phyloP scores from a whole-genome alignment of 2,329 filamentous ascomycete species.

The Fusarium cicatricum region DNA sequence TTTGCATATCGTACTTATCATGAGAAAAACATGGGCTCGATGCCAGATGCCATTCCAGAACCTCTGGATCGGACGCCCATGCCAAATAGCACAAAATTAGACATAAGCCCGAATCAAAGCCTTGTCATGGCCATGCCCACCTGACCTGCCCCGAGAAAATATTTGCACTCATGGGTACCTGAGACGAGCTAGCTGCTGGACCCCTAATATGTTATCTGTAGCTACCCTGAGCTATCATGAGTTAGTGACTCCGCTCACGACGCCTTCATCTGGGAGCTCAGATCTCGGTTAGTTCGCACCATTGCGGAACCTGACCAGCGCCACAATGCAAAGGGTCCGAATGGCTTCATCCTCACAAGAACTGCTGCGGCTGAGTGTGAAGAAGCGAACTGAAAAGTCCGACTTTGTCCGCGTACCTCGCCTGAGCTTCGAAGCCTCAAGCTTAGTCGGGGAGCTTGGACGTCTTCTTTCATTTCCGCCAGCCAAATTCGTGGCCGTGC shows the following conservation, averaged over 20 bases:
- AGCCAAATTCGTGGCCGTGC: constrained; percentile 31
- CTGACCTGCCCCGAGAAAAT: constrained; percentile 13
- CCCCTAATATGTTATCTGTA: constrained; percentile 15
- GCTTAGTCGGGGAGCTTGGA: constrained; percentile 32
- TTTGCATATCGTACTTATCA: no score
- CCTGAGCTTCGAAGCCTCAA: constrained; percentile 22
- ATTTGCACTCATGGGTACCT: constrained; percentile 15
- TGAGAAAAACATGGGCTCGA: no score
- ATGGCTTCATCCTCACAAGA: no score
- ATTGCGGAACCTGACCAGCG: not conserved
- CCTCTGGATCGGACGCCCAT: not conserved
- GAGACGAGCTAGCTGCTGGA: constrained; percentile 24
- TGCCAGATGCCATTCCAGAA: not conserved
- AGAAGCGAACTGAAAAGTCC: not conserved
- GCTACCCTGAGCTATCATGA: constrained; percentile 22
- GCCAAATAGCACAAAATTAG: not conserved
- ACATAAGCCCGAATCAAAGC: not conserved
- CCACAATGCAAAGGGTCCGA: constrained; percentile 4
- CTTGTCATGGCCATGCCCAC: constrained; percentile 7
- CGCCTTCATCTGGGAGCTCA: constrained; percentile 11
- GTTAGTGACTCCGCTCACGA: constrained; percentile 10
- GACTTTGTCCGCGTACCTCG: constrained; percentile 26
- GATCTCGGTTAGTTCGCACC: constrained; percentile 3
- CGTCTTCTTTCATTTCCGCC: constrained; percentile 37
- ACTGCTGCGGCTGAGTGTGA: no score